Evolutionary conservation across 1,284 basidiomycete genomes (phyloP).

Genomic region (Hortiboletus rubellus): DNA sequence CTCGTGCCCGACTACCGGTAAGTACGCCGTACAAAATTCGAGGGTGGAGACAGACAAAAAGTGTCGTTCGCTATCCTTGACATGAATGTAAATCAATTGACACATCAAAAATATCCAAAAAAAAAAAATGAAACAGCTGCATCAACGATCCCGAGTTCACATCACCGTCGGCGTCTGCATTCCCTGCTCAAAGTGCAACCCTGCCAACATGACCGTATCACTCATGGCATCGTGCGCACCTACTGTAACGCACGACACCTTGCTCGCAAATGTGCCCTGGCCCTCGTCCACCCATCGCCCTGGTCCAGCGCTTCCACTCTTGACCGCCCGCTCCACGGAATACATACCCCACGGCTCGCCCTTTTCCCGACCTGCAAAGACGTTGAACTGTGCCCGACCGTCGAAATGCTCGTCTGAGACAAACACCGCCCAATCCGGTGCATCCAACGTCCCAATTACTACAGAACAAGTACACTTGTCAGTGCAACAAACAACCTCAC

Average conservation of each 20-base stretch:
- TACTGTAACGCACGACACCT: slow-evolving; percentile 44
- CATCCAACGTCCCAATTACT: slow-evolving; percentile 72
- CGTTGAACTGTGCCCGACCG: slow-evolving; percentile 65
- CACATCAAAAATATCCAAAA: not conserved
- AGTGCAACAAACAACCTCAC: not conserved
- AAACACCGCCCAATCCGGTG: slow-evolving; percentile 66
- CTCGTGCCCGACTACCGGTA: no score
- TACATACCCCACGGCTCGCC: slow-evolving; percentile 69
- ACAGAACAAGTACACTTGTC: slow-evolving; percentile 1
- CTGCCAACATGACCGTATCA: slow-evolving; percentile 29
- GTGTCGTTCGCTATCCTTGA: not conserved
- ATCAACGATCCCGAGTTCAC: slow-evolving; percentile 2
- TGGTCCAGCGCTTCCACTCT: slow-evolving; percentile 39
- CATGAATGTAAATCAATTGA: slow-evolving; percentile 18
- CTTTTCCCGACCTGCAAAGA: slow-evolving; percentile 50
- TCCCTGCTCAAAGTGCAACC: slow-evolving; percentile 23
- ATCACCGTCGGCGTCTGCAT: slow-evolving; percentile 12
- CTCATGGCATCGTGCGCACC: slow-evolving; percentile 11
- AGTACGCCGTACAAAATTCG: no score
- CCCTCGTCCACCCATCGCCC: slow-evolving; percentile 42
- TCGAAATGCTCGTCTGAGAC: slow-evolving; percentile 69
- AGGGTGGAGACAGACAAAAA: not conserved
- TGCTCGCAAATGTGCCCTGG: slow-evolving; percentile 45
- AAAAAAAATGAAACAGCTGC: not conserved
- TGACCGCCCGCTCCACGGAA: slow-evolving; percentile 50